phyloP scores from a whole-genome alignment of 306 rosid genomes.

The Benincasa hispida region DNA sequence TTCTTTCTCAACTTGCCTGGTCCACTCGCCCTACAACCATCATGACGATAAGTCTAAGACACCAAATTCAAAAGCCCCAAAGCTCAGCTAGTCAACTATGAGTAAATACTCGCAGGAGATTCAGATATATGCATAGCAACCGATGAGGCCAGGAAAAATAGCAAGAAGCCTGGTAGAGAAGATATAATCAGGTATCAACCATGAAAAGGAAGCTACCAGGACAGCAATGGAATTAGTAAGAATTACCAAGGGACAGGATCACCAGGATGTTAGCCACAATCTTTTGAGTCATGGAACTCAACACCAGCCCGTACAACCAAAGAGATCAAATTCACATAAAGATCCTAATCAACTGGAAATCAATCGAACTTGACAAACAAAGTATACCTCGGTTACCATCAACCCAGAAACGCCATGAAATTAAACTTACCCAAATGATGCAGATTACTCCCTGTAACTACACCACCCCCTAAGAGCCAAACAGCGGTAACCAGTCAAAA shows the following conservation, averaged over 20 bases:
- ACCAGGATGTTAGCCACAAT: background rate
- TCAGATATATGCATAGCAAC: background rate
- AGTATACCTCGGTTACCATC: background rate
- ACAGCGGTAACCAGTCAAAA: background rate
- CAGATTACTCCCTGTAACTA: background rate
- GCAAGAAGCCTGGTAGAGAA: background rate
- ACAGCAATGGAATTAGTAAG: background rate
- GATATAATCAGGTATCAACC: background rate
- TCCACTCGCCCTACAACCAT: background rate
- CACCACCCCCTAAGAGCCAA: background rate
- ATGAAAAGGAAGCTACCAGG: background rate
- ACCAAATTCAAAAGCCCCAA: background rate
- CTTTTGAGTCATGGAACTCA: background rate
- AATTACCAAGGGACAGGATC: background rate
- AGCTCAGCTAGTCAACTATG: background rate
- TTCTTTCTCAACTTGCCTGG: background rate
- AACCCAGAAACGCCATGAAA: background rate
- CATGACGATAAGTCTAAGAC: background rate
- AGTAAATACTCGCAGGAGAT: background rate
- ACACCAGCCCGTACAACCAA: background rate
- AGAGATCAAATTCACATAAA: background rate
- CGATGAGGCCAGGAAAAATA: background rate
- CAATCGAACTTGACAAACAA: background rate
- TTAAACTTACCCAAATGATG: background rate
- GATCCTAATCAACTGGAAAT: background rate